A percentile compares a stretch with the other conserved stretches of the same genome.
Conservation (phyloP, 2,329 filamentous ascomycete genomes). For the Xylaria sp. region DNA sequence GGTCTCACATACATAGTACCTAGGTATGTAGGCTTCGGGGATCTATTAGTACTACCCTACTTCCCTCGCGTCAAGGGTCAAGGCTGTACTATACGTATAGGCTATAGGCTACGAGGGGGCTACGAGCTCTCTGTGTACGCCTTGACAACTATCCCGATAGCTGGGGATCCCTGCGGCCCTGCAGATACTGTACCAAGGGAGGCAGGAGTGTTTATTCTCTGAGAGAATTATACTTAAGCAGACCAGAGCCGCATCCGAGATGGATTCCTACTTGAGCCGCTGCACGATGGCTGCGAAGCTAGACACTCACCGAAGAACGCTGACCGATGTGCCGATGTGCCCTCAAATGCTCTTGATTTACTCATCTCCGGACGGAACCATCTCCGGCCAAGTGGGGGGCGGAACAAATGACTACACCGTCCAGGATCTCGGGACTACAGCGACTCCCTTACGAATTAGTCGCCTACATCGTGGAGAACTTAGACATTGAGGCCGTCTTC, state of each 20-base stretch:
- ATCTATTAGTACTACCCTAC: neutral
- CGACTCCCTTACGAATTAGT: conserved; percentile 73
- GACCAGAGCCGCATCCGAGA: conserved; percentile 3
- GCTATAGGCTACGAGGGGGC: neutral
- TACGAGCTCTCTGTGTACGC: neutral
- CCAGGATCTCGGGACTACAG: conserved; percentile 40
- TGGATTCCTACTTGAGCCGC: neutral
- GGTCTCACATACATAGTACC: too few species aligned
- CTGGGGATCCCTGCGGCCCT: neutral
- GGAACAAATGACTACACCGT: conserved; percentile 34
- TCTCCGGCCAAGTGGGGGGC: conserved; percentile 26
- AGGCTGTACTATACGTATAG: neutral
- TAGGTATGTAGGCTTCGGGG: too few species aligned
- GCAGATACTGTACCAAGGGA: neutral
- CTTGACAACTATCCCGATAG: neutral
- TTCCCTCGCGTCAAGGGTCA: too few species aligned
- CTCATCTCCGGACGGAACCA: conserved; percentile 27
- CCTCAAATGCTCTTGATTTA: conserved; percentile 17
- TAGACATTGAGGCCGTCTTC: conserved; percentile 69
- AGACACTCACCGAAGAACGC: conserved; percentile 1
- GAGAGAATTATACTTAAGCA: neutral
- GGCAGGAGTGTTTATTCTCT: neutral
- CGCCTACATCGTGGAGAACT: conserved; percentile 64
- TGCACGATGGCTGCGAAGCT: conserved; percentile 4
- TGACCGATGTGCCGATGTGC: conserved; percentile 10